Conservation (phyloP, 257 asterid species). For the Solanum pinnatisectum region DNA sequence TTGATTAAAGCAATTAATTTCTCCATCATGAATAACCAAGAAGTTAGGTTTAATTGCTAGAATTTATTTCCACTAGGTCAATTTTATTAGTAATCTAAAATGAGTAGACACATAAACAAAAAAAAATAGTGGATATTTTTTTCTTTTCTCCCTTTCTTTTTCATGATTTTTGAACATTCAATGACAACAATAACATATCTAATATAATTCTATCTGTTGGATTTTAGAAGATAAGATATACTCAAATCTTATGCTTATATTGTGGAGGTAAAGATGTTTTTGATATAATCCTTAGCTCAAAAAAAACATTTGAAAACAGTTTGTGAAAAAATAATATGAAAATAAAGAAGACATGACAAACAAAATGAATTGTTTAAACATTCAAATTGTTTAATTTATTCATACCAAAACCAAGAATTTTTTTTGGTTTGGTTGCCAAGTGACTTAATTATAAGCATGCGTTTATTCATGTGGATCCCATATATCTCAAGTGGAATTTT, state of each 20-base stretch:
- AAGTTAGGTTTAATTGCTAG: neutral
- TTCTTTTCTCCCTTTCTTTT: neutral
- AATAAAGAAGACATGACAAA: neutral
- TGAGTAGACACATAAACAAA: neutral
- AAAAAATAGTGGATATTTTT: too few species aligned
- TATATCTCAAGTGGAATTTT: neutral
- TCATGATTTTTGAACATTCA: neutral
- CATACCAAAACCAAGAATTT: neutral
- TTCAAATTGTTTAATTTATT: neutral
- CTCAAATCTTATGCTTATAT: neutral
- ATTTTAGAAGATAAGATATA: neutral
- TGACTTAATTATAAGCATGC: neutral
- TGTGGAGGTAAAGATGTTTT: neutral
- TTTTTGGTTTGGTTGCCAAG: neutral
- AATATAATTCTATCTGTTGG: fast-evolving
- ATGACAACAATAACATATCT: neutral
- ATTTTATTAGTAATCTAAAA: neutral
- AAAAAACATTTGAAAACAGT: neutral
- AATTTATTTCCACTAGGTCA: neutral
- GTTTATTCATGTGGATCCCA: neutral
- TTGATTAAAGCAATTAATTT: neutral
- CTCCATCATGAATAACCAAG: neutral
- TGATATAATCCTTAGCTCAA: neutral
- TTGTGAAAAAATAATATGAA: neutral
- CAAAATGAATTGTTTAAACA: too few species aligned